Base-by-base conservation (phyloP, 805 yeast species). In the Candida arabinofermentans region DNA sequence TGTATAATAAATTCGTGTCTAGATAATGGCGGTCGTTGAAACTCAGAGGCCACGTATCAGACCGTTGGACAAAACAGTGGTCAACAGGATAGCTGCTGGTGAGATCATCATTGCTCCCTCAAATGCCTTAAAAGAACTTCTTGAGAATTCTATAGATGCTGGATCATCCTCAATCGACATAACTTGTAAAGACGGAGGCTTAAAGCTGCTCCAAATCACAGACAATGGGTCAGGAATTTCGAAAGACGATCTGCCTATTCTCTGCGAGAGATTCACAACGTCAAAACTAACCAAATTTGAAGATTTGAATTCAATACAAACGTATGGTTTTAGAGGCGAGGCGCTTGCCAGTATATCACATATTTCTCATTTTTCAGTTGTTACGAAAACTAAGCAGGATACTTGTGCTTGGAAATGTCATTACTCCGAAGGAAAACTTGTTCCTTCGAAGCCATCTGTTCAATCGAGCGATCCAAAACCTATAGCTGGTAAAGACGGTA, bases 271-370 rank as follows among this genome's bases (percentile, higher is more conserved):
- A 21, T 91, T 89, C 64, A 86, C 98, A 18, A 93, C 99, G 0
- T 89, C 97, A 0, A 93, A 93, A 61, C 64, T 93, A 19, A 47
- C 63, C 1, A 70, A 65, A 8, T 91, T 85, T 58, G 91, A 86
- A 38, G 99, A 93, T 59, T 71, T 93, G 43, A 67, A 69, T 37
- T 60, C 71, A 4, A 76, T 93, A 19, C 67, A 75, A 18, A 90
- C 98, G 0, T 88, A 88, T 60, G 99, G 99, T 4, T 93, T 93
- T 59, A 72, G 99, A 41, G 99, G 99, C 13, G 99, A 93, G 62
- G 99, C 99, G 0, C 68, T 93, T 37, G 96, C 98, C 1, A 82
- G 93, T 57, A 90, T 93, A 7, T 88, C 96, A 0, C 96, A 91
- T 56, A 83, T 93, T 17, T 74, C 97, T 0, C 83, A 89, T 43